phyloP scores from a whole-genome alignment of 2,329 filamentous ascomycete genomes.

The Pestalotiopsis sp. region DNA sequence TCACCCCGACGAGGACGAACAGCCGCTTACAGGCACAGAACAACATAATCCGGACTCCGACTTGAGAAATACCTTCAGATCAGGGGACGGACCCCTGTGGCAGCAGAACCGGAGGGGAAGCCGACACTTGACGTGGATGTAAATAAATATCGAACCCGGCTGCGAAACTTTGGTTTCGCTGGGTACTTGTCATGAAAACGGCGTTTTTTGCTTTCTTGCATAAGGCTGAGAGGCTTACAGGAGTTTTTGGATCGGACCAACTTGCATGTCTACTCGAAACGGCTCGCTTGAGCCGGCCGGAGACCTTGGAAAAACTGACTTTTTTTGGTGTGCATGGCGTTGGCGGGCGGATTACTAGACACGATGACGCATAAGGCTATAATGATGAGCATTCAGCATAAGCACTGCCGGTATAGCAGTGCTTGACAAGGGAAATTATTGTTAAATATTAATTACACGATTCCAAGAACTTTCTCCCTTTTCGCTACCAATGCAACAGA shows the following conservation, averaged over 20 bases:
- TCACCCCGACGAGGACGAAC: conserved; percentile 36
- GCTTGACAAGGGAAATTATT: neutral
- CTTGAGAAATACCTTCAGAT: conserved; percentile 21
- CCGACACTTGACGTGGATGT: conserved; percentile 50
- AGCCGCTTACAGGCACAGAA: conserved; percentile 27
- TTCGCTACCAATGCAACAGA: neutral
- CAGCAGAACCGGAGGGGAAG: conserved; percentile 52
- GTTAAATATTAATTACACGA: neutral
- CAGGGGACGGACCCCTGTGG: conserved; percentile 46
- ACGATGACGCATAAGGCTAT: neutral
- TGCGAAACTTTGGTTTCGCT: too few species aligned
- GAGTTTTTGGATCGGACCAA: neutral
- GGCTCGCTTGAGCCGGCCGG: neutral
- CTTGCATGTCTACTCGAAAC: neutral
- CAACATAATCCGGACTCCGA: conserved; percentile 6
- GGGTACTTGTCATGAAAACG: neutral
- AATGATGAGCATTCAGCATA: neutral
- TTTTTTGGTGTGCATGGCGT: neutral
- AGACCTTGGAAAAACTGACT: neutral
- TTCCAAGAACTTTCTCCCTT: neutral
- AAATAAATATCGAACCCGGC: conserved; percentile 14
- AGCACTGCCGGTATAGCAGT: neutral
- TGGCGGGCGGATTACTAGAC: neutral
- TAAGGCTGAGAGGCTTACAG: neutral
- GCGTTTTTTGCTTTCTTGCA: neutral